Conservation (phyloP, 345 rosid genomes). For the Corymbia maculata region DNA sequence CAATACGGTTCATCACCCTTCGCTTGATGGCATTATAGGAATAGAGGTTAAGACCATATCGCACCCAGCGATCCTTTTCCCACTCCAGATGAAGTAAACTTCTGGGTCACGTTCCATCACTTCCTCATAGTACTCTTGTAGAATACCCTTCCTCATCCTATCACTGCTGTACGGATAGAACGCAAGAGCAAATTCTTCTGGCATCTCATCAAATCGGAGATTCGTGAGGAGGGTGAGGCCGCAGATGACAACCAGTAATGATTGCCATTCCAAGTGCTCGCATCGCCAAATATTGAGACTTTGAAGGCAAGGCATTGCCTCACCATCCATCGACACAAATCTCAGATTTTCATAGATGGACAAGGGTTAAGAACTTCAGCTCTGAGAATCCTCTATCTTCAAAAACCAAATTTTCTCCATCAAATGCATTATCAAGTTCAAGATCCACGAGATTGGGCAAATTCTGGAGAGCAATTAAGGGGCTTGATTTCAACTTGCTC, state of each 20-base stretch:
- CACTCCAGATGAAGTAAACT: not conserved
- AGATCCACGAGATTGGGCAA: not conserved
- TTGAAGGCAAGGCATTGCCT: not conserved
- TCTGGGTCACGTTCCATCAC: not conserved
- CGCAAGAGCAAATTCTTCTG: not conserved
- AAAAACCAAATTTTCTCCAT: not conserved
- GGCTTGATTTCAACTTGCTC: not conserved
- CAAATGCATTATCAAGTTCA: too few relatives aligned
- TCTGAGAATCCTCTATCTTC: not conserved
- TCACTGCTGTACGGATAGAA: not conserved
- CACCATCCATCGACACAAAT: not conserved
- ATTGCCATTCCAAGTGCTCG: not conserved
- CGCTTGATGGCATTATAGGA: not conserved
- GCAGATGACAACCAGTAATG: fast-evolving
- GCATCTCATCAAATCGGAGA: not conserved
- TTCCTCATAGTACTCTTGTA: not conserved
- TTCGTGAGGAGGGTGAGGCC: not conserved
- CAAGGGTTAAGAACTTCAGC: not conserved
- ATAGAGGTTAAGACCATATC: not conserved
- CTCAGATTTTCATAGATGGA: too few relatives aligned
- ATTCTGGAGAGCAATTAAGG: not conserved
- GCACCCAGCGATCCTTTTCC: fast-evolving
- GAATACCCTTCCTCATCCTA: not conserved
- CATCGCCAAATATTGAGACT: too few relatives aligned
- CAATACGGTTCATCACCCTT: fast-evolving